phyloP scores from a whole-genome alignment of 1,284 basidiomycete genomes.

The Hemileccinum hortonii region DNA sequence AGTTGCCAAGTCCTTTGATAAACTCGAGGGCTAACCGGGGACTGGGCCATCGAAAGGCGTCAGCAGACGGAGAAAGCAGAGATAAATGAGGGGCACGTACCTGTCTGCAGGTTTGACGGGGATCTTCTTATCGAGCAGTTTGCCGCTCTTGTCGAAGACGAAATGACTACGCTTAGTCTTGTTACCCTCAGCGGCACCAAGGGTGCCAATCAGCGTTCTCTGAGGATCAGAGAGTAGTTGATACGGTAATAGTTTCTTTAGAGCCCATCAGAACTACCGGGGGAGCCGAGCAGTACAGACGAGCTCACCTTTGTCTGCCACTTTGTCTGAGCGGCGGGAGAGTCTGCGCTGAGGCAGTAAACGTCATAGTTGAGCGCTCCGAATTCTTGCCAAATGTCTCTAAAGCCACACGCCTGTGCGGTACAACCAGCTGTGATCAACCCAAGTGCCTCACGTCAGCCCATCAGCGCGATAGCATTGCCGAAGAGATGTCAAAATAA shows the following conservation, averaged over 20 bases:
- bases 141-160: slow-evolving; percentile 86
- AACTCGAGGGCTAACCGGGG: slow-evolving; percentile 42
- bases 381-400: slow-evolving; percentile 81
- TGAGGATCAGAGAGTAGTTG: slow-evolving; percentile 86
- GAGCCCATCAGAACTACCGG: background rate
- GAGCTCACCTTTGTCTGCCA: slow-evolving; percentile 76
- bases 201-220: slow-evolving; percentile 70
- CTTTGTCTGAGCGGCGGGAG: slow-evolving; percentile 72
- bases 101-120: slow-evolving; percentile 84
- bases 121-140: slow-evolving; percentile 76
- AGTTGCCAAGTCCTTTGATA: slow-evolving; percentile 33
- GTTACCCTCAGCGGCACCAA: slow-evolving; percentile 81
- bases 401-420: slow-evolving; percentile 84
- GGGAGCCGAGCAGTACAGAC: background rate
- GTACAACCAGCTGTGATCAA: slow-evolving; percentile 69
- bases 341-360: slow-evolving; percentile 85
- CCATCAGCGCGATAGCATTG: too few species aligned
- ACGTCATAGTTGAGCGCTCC: slow-evolving; percentile 67
- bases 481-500: too few species aligned
- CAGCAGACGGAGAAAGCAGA: background rate
- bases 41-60: slow-evolving; percentile 8
- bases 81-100: slow-evolving; percentile 37
- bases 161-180: slow-evolving; percentile 89
- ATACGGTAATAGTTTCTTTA: slow-evolving; percentile 82
- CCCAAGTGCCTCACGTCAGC: background rate